Percentiles rank a stretch among this genome's conserved stretches.
Conservation (phyloP, 116 monocot species). For the Cymodocea nodosa region DNA sequence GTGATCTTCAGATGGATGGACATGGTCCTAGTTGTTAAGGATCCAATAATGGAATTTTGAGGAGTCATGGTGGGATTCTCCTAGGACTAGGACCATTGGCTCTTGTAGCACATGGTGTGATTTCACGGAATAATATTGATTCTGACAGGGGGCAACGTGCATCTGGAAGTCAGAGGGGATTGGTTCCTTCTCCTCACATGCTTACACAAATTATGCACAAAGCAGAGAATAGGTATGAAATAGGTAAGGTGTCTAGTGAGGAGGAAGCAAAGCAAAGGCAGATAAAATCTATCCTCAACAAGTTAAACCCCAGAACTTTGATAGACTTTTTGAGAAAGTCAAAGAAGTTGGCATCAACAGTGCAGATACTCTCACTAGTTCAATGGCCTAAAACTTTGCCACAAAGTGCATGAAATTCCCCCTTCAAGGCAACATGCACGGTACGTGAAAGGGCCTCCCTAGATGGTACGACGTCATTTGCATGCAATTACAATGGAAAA, state of each 20-base stretch:
- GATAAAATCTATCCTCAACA: conserved; percentile 73
- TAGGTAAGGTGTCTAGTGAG: conserved; percentile 57
- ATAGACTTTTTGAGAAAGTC: conserved; percentile 66
- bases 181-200: conserved; percentile 66
- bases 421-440: too few relatives aligned
- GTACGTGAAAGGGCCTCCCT: too few relatives aligned
- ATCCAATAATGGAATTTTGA: conserved; percentile 51
- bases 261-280: conserved; percentile 73
- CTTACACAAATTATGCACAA: conserved; percentile 65
- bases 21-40: conserved; percentile 36
- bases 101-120: conserved; percentile 24
- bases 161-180: conserved; percentile 40
- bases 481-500: too few relatives aligned
- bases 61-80: conserved; percentile 60
- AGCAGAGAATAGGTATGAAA: conserved; percentile 66
- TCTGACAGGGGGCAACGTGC: conserved; percentile 72
- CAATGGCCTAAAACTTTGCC: too few relatives aligned
- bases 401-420: too few relatives aligned
- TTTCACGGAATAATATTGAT: conserved; percentile 34
- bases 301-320: conserved; percentile 89
- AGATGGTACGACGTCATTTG: too few relatives aligned
- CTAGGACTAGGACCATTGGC: conserved; percentile 34
- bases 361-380: conserved; percentile 45
- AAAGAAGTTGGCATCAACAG: conserved; percentile 71
- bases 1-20: conserved; percentile 26